phyloP scores from a whole-genome alignment of 2,329 filamentous ascomycete species.

The Verticillium zaregamsianum region DNA sequence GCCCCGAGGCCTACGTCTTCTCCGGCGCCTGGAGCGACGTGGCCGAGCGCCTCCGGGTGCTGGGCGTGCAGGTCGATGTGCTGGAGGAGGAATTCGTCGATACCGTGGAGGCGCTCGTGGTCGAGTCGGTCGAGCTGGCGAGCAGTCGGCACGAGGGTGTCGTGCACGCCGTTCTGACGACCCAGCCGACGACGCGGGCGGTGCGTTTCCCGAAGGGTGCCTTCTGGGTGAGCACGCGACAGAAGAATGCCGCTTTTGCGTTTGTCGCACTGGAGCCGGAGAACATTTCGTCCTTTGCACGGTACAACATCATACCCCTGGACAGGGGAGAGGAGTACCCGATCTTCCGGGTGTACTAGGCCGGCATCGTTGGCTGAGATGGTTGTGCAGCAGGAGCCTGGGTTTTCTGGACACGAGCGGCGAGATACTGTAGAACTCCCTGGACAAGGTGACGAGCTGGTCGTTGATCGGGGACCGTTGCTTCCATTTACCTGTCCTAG shows the following conservation, averaged over 20 bases:
- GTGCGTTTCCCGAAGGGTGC: constrained; percentile 6
- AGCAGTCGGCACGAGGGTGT: constrained; percentile 5
- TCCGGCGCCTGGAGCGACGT: constrained; percentile 4
- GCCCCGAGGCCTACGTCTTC: constrained; percentile 10
- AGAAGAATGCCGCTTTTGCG: constrained; percentile 7
- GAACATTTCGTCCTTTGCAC: constrained; percentile 4
- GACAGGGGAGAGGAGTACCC: constrained; percentile 8
- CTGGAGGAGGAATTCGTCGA: background rate
- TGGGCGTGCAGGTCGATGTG: constrained; percentile 5
- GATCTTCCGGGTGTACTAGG: constrained; percentile 1
- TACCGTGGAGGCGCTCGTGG: constrained; percentile 2
- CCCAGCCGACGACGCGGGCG: background rate
- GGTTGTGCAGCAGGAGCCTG: too few relatives aligned
- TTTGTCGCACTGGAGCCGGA: constrained; percentile 7
- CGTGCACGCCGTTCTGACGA: constrained; percentile 1
- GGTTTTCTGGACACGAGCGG: too few relatives aligned
- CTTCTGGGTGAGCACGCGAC: constrained; percentile 5
- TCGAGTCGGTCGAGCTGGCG: background rate
- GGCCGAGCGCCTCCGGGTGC: constrained; percentile 6
- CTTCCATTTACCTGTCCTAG: too few relatives aligned
- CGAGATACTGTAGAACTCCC: too few relatives aligned
- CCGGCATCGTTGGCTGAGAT: background rate
- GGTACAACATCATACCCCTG: constrained; percentile 4
- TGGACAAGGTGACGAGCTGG: too few relatives aligned
- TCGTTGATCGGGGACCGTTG: too few relatives aligned